Conservation (phyloP, 257 asterid genomes). For the Jasminum sambac region DNA sequence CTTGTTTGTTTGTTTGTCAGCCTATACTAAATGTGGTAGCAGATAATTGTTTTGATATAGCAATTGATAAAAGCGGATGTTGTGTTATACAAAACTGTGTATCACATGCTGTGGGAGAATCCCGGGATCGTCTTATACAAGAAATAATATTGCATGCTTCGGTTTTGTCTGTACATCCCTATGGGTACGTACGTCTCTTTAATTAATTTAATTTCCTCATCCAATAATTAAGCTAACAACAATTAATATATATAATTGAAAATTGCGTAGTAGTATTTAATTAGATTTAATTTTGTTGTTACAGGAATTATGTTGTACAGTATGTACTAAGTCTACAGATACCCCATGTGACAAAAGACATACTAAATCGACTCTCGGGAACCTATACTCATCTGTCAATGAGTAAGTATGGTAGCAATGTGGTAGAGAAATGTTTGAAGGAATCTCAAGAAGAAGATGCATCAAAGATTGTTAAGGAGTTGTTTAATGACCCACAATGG, state of each 20-base stretch:
- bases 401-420: conserved; percentile 53
- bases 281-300: not conserved
- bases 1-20: conserved; percentile 28
- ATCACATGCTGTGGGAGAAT: conserved; percentile 34
- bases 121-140: conserved; percentile 36
- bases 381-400: conserved; percentile 36
- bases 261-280: not conserved
- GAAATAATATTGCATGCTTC: conserved; percentile 42
- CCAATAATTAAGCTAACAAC: no score
- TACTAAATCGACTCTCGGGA: conserved; percentile 41
- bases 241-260: no score
- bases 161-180: conserved; percentile 45
- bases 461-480: conserved; percentile 31
- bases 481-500: conserved; percentile 33
- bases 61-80: conserved; percentile 50
- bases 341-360: conserved; percentile 27
- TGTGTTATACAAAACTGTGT: conserved; percentile 44
- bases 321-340: conserved; percentile 38
- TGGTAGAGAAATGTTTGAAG: conserved; percentile 42
- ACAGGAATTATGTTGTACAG: conserved; percentile 56
- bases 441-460: conserved; percentile 27
- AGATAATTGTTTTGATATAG: conserved; percentile 39
- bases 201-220: not conserved
- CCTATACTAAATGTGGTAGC: conserved; percentile 40
- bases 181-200: conserved; percentile 31